Evolutionary conservation across 495 filamentous ascomycete genomes (phyloP).

Genomic region (Neurospora discreta): DNA sequence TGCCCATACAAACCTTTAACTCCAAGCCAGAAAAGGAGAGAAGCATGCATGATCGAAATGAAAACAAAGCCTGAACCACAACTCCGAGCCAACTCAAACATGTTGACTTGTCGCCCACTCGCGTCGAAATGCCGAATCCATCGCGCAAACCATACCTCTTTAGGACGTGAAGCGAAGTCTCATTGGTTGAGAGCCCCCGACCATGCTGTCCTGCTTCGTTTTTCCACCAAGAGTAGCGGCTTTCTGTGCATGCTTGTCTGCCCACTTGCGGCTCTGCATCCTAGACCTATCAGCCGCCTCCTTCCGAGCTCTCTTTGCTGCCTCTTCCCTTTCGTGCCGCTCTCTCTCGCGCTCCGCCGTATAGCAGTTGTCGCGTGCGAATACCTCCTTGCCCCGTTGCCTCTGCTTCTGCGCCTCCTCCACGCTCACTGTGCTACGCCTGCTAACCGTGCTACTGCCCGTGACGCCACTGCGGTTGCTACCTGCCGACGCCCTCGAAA

Average conservation of each 20-base stretch:
- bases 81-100: background rate
- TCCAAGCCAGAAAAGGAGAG: background rate
- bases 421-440: slow-evolving; percentile 28
- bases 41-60: background rate
- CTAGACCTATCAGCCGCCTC: slow-evolving; percentile 57
- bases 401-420: slow-evolving; percentile 41
- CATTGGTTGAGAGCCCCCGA: background rate
- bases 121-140: background rate
- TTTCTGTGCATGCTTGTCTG: slow-evolving; percentile 42
- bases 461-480: slow-evolving; percentile 2
- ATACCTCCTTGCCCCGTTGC: slow-evolving; percentile 49
- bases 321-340: slow-evolving; percentile 44
- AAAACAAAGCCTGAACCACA: background rate
- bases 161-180: background rate
- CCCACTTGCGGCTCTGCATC: slow-evolving; percentile 55
- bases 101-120: background rate
- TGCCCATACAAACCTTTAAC: background rate
- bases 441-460: slow-evolving; percentile 3
- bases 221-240: background rate
- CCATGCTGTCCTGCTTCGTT: background rate
- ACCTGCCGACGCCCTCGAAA: slow-evolving; percentile 17
- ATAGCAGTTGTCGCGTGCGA: slow-evolving; percentile 42
- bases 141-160: background rate
- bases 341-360: slow-evolving; percentile 39
- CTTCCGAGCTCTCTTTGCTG: slow-evolving; percentile 45